Evolutionary conservation across 2,329 filamentous ascomycete species (phyloP), one percentile per base, ranked within the genome.

Genomic region (Metarhizium rileyi): DNA sequence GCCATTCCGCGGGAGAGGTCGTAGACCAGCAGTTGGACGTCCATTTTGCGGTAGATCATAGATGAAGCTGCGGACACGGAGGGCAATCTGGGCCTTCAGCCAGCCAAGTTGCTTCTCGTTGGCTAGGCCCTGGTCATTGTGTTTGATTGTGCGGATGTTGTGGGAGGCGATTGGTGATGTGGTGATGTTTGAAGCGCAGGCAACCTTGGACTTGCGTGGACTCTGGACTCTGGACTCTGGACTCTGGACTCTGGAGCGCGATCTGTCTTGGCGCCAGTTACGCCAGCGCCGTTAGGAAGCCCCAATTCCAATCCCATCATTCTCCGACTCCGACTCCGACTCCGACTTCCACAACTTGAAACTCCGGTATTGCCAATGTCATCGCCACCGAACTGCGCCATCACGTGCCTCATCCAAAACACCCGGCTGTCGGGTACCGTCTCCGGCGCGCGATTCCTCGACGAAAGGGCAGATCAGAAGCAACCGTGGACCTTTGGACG

Each of bases 1-100:
- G 77, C 77, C 40, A 81, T 57, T 20, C 78, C 78, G n/a, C 66
- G 67, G 1, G 87, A 90, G 44, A 91, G 74, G 68, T 91, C 87
- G 61, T 91, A 91, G 35, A 90, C 77, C 51, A 90, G 83, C 26
- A 91, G 72, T 59, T 87, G 75, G 46, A 91, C 83, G 51, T 89
- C 84, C 85, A 90, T 90, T 42, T 48, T 57, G 26, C 5, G 5
- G 26, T 23, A 46, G 41, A 26, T n/a, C 9, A n/a, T 14, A 33
- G 30, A 30, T 8, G 23, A 9, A n/a, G n/a, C n/a, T n/a, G n/a
- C n/a, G n/a, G n/a, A n/a, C n/a, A n/a, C n/a, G n/a, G n/a, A n/a
- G n/a, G n/a, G n/a, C n/a, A n/a, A n/a, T n/a, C n/a, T n/a, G n/a
- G n/a, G n/a, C n/a, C n/a, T n/a, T n/a, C n/a, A n/a, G n/a, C n/a